A percentile compares a stretch with the other conserved stretches of the same genome.
phyloP scores from a whole-genome alignment of 2,329 filamentous ascomycete genomes.

The Colletotrichum sp. region DNA sequence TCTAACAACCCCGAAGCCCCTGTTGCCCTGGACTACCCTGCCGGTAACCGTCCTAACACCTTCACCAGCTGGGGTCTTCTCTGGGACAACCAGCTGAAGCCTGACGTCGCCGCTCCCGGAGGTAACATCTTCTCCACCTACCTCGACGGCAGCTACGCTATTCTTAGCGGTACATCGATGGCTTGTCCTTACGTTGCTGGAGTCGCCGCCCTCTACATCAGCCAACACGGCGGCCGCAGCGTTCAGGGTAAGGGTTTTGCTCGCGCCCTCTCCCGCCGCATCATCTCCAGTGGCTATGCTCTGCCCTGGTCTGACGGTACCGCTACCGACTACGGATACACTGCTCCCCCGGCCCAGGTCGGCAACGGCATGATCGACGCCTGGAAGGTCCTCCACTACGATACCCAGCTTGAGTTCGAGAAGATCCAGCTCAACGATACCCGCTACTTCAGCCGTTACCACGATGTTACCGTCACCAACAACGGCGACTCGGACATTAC shows the following conservation, averaged over 20 bases:
- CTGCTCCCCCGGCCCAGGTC: slow-evolving; percentile 40
- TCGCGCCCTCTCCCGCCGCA: slow-evolving; percentile 31
- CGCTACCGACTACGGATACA: slow-evolving; percentile 24
- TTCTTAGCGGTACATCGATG: slow-evolving; percentile 53
- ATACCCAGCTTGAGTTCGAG: slow-evolving; percentile 40
- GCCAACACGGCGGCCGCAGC: slow-evolving; percentile 33
- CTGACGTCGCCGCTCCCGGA: slow-evolving; percentile 47
- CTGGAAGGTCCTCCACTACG: slow-evolving; percentile 43
- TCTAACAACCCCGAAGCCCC: slow-evolving; percentile 26
- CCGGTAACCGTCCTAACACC: slow-evolving; percentile 38
- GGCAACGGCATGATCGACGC: slow-evolving; percentile 48
- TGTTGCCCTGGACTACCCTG: slow-evolving; percentile 24
- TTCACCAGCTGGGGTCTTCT: slow-evolving; percentile 49
- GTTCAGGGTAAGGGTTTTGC: slow-evolving; percentile 35
- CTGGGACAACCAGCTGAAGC: slow-evolving; percentile 47
- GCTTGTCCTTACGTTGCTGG: slow-evolving; percentile 46
- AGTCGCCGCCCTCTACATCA: slow-evolving; percentile 37
- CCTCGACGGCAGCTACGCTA: slow-evolving; percentile 41
- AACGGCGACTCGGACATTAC: slow-evolving; percentile 34
- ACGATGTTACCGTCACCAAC: slow-evolving; percentile 38
- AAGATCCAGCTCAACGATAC: slow-evolving; percentile 52
- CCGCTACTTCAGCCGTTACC: slow-evolving; percentile 36
- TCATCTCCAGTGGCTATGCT: slow-evolving; percentile 37
- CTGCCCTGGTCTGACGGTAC: slow-evolving; percentile 35
- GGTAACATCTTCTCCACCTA: slow-evolving; percentile 48